Conservation (phyloP, 1,139 yeast genomes). For the Chernovozyma aurita region DNA sequence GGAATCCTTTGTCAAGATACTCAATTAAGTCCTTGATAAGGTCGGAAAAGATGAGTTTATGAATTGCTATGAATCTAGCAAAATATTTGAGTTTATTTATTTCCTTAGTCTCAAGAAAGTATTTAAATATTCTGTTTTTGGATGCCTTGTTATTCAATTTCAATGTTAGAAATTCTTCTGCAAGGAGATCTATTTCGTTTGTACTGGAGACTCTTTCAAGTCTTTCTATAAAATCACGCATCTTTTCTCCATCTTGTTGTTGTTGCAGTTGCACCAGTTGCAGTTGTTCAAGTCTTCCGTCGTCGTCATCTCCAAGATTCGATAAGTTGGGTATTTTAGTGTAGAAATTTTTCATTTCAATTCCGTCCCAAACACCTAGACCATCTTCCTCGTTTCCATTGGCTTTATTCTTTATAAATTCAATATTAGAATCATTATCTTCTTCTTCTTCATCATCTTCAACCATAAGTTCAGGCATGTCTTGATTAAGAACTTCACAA, state of each 20-base stretch:
- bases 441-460: slow-evolving; percentile 10
- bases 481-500: slow-evolving; percentile 32
- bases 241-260: slow-evolving; percentile 35
- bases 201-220: slow-evolving; percentile 44
- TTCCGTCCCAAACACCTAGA: slow-evolving; percentile 60
- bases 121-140: slow-evolving; percentile 52
- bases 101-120: slow-evolving; percentile 48
- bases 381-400: slow-evolving; percentile 25
- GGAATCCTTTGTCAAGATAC: slow-evolving; percentile 55
- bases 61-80: slow-evolving; percentile 66
- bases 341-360: slow-evolving; percentile 62
- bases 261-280: background rate
- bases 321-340: slow-evolving; percentile 29
- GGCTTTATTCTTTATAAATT: slow-evolving; percentile 7
- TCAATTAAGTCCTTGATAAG: slow-evolving; percentile 53
- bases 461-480: slow-evolving; percentile 25
- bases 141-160: slow-evolving; percentile 72
- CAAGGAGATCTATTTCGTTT: slow-evolving; percentile 54
- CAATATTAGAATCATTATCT: slow-evolving; percentile 18
- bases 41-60: slow-evolving; percentile 45
- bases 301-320: slow-evolving; percentile 11
- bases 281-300: background rate
- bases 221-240: slow-evolving; percentile 39
- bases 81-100: slow-evolving; percentile 44
- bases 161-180: slow-evolving; percentile 47